Conservation (phyloP, 148 eudicot genomes). For the Chenopodium quinoa region DNA sequence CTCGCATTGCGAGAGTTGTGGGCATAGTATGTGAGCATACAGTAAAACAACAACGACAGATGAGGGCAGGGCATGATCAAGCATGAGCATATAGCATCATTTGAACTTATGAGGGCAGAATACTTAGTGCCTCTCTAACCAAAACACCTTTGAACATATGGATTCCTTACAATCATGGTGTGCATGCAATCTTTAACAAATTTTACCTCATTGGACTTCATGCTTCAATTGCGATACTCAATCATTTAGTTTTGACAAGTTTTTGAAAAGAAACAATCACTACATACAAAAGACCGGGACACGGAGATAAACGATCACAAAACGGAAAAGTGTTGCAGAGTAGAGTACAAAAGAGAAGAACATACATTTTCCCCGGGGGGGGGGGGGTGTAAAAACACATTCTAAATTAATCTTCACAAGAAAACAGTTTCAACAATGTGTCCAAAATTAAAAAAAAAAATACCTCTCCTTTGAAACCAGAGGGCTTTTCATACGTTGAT, state of each 20-base stretch:
- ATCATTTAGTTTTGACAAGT: not conserved
- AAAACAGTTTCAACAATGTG: not conserved
- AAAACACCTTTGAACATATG: not conserved
- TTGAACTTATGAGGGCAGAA: too few relatives aligned
- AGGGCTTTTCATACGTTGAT: slow-evolving; percentile 89
- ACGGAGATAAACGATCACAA: not conserved
- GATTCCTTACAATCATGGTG: not conserved
- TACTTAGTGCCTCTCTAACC: not conserved
- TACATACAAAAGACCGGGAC: not conserved
- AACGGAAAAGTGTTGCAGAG: not conserved
- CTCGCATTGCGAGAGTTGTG: not conserved
- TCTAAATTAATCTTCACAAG: not conserved
- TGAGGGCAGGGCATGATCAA: not conserved
- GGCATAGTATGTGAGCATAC: not conserved
- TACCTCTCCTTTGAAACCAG: slow-evolving; percentile 87
- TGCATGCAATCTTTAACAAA: not conserved
- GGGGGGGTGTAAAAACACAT: not conserved
- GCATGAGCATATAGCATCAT: not conserved
- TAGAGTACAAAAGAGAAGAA: not conserved
- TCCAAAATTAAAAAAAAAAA: not conserved
- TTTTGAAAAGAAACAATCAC: not conserved
- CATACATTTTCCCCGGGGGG: too few relatives aligned
- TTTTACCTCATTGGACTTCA: not conserved
- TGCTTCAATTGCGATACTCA: not conserved
- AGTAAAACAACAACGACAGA: not conserved